Evolutionary conservation across 495 filamentous ascomycete species (phyloP), one percentile per base, ranked within the genome.

Genomic region (Daldinia concentrica): DNA sequence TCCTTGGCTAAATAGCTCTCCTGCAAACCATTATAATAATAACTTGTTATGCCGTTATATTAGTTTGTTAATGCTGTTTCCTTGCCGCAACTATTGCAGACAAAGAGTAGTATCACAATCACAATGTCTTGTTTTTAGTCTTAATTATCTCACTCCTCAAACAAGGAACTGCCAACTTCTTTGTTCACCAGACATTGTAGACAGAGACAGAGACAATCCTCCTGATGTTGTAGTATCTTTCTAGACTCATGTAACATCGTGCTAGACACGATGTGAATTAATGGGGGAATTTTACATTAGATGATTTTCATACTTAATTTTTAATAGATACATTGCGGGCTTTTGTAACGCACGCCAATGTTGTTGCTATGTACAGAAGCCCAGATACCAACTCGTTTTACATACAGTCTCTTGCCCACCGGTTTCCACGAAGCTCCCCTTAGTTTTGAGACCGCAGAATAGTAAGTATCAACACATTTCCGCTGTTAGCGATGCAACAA

Each of bases 281-380:
- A 27, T 51, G 29, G n/a, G 37, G 27, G 17, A 17, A 64, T 43
- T 57, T 48, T 56, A 66, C 43, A 58, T 50, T 57, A 58, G 34
- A 58, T 58, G 39, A 57, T 43, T 22, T 60, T 58, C 57, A 55
- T 66, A 37, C 32, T 54, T 60, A 26, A 54, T 57, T 60, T 32
- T 57, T 66, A 37, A 60, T 45, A 52, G 19, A 52, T 60, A 60
- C 64, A 60, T 37, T 54, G 48, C 37, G 58, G 59, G 61, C 67
- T 56, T 22, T 39, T 50, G 27, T 50, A 29, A 60, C 15, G 43
- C 55, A 64, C 45, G 65, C 24, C 59, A 58, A 65, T 73, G 62
- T 43, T 54, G 56, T 73, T 68, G 61, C 43, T 73, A 68, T 68
- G 61, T 73, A 68, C 70, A 72, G 39, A 57, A 58, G 36, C 56